phyloP scores from a whole-genome alignment of 2,329 filamentous ascomycete genomes.

The Trematosphaeria pertusa region DNA sequence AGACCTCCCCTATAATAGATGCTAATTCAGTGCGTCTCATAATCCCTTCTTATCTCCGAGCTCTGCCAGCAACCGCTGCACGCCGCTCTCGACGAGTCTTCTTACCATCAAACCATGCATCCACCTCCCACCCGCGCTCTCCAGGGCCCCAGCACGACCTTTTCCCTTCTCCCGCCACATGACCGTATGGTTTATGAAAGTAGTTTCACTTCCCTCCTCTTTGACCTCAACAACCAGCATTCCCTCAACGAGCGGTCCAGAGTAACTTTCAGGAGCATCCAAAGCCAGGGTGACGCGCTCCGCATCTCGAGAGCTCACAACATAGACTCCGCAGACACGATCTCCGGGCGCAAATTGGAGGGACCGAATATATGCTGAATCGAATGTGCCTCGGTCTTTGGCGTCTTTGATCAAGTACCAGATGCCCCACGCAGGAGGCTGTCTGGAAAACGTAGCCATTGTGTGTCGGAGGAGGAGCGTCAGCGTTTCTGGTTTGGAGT shows the following conservation, averaged over 20 bases:
- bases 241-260: too few species aligned
- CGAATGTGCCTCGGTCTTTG: too few species aligned
- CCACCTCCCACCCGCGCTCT: constrained; percentile 6
- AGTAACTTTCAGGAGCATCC: constrained; percentile 6
- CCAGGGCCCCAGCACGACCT: constrained; percentile 4
- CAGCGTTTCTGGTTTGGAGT: constrained; percentile 1
- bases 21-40: too few species aligned
- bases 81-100: constrained; percentile 5
- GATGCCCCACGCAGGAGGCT: constrained; percentile 6
- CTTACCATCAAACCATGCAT: constrained; percentile 11
- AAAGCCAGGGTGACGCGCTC: constrained; percentile 1
- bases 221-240: constrained; percentile 1
- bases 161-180: constrained; percentile 8
- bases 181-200: constrained; percentile 10
- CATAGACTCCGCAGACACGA: constrained; percentile 8
- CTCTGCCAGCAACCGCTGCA: constrained; percentile 2
- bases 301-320: constrained; percentile 1
- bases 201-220: background rate
- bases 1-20: too few species aligned
- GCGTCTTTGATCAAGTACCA: constrained; percentile 6
- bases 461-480: constrained; percentile 9
- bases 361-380: constrained; percentile 1
- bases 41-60: background rate
- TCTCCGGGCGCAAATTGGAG: constrained; percentile 3
- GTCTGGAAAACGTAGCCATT: constrained; percentile 6